Percentiles rank a stretch among this genome's conserved stretches.
Evolutionary conservation across 768 basidiomycete genomes (phyloP).

Genomic region (Galerina marginata): DNA sequence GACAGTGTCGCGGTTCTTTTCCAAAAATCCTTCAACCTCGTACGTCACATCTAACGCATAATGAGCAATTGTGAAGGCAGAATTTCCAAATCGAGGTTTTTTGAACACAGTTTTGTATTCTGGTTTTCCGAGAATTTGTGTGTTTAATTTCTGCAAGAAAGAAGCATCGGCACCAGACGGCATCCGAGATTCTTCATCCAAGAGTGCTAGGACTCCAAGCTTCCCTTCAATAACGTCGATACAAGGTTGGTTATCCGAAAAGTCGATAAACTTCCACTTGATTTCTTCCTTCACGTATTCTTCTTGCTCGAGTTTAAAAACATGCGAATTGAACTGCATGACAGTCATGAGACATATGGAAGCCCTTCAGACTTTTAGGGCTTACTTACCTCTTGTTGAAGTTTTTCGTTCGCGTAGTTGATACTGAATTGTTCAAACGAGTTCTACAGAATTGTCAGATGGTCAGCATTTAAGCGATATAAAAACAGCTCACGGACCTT

Average conservation of each 20-base stretch:
- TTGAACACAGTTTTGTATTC: slow-evolving; percentile 91
- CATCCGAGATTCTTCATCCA: slow-evolving; percentile 97
- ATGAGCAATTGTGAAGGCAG: slow-evolving; percentile 96
- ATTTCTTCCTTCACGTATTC: slow-evolving; percentile 99
- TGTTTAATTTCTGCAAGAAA: slow-evolving; percentile 91
- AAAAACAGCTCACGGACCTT: slow-evolving; percentile 56
- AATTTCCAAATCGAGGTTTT: slow-evolving; percentile 98
- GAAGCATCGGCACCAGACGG: slow-evolving; percentile 92
- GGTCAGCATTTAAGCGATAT: slow-evolving; percentile 5
- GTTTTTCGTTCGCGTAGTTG: slow-evolving; percentile 98
- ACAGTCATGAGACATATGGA: slow-evolving; percentile 5
- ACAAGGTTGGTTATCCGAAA: slow-evolving; percentile 98
- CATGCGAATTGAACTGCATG: slow-evolving; percentile 94
- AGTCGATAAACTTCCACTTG: slow-evolving; percentile 99
- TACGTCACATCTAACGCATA: slow-evolving; percentile 99
- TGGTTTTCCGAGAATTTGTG: slow-evolving; percentile 78
- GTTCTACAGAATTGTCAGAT: slow-evolving; percentile 50
- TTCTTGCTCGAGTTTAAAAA: slow-evolving; percentile 99
- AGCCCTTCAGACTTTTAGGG: background rate
- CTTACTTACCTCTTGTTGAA: slow-evolving; percentile 88
- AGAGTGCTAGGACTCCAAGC: slow-evolving; percentile 89
- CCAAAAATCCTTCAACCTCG: slow-evolving; percentile 97
- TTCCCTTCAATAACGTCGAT: slow-evolving; percentile 99
- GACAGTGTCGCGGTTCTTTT: slow-evolving; percentile 98
- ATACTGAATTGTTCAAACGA: slow-evolving; percentile 99